Evolutionary conservation across 345 rosid genomes (phyloP), one percentile per base, ranked within the genome.

Genomic region (Populus deltoides): DNA sequence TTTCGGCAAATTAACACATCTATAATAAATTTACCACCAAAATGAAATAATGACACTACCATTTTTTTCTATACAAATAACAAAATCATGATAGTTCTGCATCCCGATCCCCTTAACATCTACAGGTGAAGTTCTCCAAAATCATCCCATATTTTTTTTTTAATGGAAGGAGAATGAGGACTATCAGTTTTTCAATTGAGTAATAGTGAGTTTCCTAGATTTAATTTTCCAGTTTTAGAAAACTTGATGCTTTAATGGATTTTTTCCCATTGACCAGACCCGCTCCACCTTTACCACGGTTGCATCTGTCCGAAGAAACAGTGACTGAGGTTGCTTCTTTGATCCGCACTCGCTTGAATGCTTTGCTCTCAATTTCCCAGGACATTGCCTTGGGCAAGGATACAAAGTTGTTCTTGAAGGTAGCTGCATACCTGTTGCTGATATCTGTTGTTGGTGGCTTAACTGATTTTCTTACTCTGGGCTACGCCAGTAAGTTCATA

Each of bases 321-420:
- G 87, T 87, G 13, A 87, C 89, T 41, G 86, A 91, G 80, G 80
- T 79, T 65, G 89, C 90, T n/a, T 82, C 67, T 53, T 71, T 83
- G 24, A 73, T 89, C 71, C 90, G 90, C 47, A 51, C 78, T 73
- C 87, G 55, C 70, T 68, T 90, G 70, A 97, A 97, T 80, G 82
- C 79, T 20, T 80, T 92, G 27, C 91, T 97, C 8, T 88, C 91
- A 66, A 86, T 75, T 75, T 94, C 89, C 68, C 84, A 88, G 78
- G 91, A 92, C 81, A 85, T 97, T 79, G 95, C 97, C 31, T 73
- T 94, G 79, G 97, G 92, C 8, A 97, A 83, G 84, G 88, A 97
- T 85, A 79, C 96, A 29, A 79, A 82, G 84, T 67, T 90, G 81
- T 97, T 84, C 85, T 77, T 88, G 81, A 86, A 78, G 85, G 89